Evolutionary conservation across 2,329 filamentous ascomycete genomes (phyloP), one percentile per base, ranked within the genome.

Genomic region (Lasiodiplodia theobromae): DNA sequence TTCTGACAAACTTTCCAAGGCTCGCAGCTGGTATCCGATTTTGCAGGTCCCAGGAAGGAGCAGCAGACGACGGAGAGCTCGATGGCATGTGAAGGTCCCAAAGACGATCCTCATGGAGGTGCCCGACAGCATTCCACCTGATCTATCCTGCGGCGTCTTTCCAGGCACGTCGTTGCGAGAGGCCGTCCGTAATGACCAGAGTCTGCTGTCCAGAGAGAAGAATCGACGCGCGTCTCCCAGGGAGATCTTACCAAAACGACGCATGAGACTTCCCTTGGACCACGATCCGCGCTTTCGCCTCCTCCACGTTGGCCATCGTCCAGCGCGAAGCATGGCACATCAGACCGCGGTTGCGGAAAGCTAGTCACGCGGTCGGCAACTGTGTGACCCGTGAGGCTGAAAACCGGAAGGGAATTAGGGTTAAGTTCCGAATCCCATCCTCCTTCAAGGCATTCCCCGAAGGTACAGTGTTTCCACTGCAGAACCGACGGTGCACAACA

Each of bases 401-500:
- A 77, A 88, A 89, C 92, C 92, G 91, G 89, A 84, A 80, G 83
- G 81, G 84, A 84, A 87, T 92, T 97, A 97, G 94, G 94, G 94
- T 97, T 97, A 97, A 94, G 92, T 94, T 94, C 92, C 93, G 89
- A 91, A 82, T 84, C 82, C 84, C 84, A 85, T 88, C 90, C 87
- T 86, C 87, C 82, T 62, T 82, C 72, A 70, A 74, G 72, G 72
- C 69, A 54, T 14, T 31, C 65, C 67, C 67, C 70, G 62, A 66
- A 69, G 57, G 67, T 72, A 70, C 72, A 69, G 68, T 74, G 74
- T 74, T 71, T 58, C 72, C 76, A 76, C 73, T 74, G 76, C 77
- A 79, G 77, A 75, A 75, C 79, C 79, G 77, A 71, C 71, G 70
- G 69, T 68, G 71, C 70, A 64, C 63, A 72, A 72, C 76, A 76